Base-by-base conservation (phyloP, 306 rosid species). In the Gillenia trifoliata region DNA sequence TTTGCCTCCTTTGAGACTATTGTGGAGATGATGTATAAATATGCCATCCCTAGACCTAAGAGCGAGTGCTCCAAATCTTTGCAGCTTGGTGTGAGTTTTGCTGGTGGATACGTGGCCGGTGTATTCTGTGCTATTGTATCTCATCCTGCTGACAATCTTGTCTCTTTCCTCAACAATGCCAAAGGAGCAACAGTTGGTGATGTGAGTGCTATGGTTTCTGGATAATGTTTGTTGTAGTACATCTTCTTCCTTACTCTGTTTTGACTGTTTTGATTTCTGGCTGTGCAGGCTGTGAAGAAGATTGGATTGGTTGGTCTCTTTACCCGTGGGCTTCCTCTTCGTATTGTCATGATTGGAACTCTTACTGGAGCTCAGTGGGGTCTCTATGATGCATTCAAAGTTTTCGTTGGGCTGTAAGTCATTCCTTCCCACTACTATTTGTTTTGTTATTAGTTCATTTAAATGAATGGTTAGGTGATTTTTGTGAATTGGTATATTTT, bases 281-380 rank as follows among this genome's bases (percentile, higher is more conserved):
- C 59, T 47, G 78, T 74, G 67, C 89, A 94, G 99, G 99, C 99
- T 22, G 92, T 92, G 78, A 85, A 89, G 88, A 90, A 92, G 83
- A 52, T 94, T 12, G 99, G 99, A 45, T 20, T 88, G 72, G 28
- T 63, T 82, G 99, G 96, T 81, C 96, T 94, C 52, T 88, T 85
- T 38, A 92, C 99, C 57, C 92, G 99, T 70, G 99, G 99, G 70
- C 92, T 94, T 77, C 99, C 97, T 70, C 97, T 94, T 64, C 97
- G 99, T 76, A 94, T 94, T 78, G 91, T 88, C 72, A 94, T 94
- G 97, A 86, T 94, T 75, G 97, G 97, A 84, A 92, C 97, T 67
- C 97, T 94, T 31, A 94, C 99, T 3, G 99, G 97, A 78, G 96
- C 95, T 81, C 99, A 92, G 70, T 94, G 99, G 99, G 99, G 90